Percentiles rank a stretch among this genome's conserved stretches.
Evolutionary conservation across 176 grass and related monocot species (phyloP).

Genomic region (Ensete glaucum): DNA sequence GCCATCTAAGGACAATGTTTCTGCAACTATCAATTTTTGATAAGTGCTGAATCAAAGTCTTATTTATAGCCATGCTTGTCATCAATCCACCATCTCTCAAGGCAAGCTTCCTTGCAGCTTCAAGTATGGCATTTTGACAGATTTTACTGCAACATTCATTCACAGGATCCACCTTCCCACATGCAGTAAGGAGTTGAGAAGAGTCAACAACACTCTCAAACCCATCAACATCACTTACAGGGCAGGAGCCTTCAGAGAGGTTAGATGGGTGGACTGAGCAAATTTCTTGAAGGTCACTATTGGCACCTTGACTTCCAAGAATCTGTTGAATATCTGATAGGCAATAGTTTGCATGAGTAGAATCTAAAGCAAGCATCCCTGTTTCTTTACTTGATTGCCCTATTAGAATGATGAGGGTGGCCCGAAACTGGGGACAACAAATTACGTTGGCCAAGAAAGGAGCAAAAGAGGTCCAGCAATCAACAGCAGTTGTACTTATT

Average conservation of each 20-base stretch:
- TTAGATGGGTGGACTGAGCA: conserved; percentile 69
- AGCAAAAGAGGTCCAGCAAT: conserved; percentile 69
- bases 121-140: conserved; percentile 72
- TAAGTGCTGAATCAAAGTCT: conserved; percentile 2
- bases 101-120: conserved; percentile 63
- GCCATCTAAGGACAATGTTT: conserved; percentile 84
- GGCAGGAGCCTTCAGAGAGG: conserved; percentile 65
- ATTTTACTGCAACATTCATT: conserved; percentile 87
- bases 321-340: conserved; percentile 89
- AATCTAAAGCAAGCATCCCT: conserved; percentile 60
- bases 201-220: conserved; percentile 74
- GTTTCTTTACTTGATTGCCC: conserved; percentile 86
- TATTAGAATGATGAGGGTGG: conserved; percentile 77
- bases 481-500: conserved; percentile 71
- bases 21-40: conserved; percentile 59
- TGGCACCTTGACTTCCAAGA: conserved; percentile 61
- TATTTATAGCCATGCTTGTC: conserved; percentile 5
- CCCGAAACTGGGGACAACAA: conserved; percentile 89
- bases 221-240: conserved; percentile 38
- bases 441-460: conserved; percentile 91
- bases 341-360: conserved; percentile 63
- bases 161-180: conserved; percentile 70
- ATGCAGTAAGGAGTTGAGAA: conserved; percentile 67
- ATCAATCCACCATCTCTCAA: conserved; percentile 37
- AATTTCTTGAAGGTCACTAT: conserved; percentile 49